Base-by-base conservation (phyloP, 1,284 basidiomycete genomes). In the Naganishia cerealis region DNA sequence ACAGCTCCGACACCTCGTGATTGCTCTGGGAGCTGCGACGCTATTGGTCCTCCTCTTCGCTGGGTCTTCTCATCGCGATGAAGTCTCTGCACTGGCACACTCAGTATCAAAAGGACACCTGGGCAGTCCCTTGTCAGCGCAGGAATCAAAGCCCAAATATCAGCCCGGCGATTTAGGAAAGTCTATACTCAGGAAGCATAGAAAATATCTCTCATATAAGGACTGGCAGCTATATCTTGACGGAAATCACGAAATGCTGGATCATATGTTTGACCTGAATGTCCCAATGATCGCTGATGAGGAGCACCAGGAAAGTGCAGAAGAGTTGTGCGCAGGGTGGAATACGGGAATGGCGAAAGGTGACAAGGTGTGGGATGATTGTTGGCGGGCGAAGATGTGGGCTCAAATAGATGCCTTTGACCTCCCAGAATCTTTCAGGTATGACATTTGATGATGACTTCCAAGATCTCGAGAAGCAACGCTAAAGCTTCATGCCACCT, bases 321-420 rank as follows among this genome's bases (percentile, higher is more conserved):
- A 54, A 21, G 50, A 10, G n/a, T 21, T 9, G 8, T 63, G 61
- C 42, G 39, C 13, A 5, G 61, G 52, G 16, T 63, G 61, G 61
- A 38, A 42, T n/a, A 36, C 24, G 8, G 24, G 53, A 12, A 26
- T 54, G n/a, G 48, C 46, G 13, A 36, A 40, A 9, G 57, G 38
- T 15, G 57, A 67, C n/a, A n/a, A 40, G 38, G 2, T 48, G 4
- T 62, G 57, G 52, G 58, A 62, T 15, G 48, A 50, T 2, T 68
- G 67, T 55, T 69, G 67, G 67, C 46, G 67, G 15, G 67, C 62
- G 7, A 65, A 43, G 42, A 58, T 65, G 63, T 55, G 50, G 39
- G 21, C 36, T 5, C 67, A 69, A 42, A 55, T 69, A 12, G 52
- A 59, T 4, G 38, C 38, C 4, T 69, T 65, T n/a, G 57, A 59